Percentiles rank a stretch among this genome's conserved stretches.
These are phyloP conservation scores for Triticum urartu DNA, from an alignment of 176 grass and related monocot species.

Conservation along the genomic window DNA sequence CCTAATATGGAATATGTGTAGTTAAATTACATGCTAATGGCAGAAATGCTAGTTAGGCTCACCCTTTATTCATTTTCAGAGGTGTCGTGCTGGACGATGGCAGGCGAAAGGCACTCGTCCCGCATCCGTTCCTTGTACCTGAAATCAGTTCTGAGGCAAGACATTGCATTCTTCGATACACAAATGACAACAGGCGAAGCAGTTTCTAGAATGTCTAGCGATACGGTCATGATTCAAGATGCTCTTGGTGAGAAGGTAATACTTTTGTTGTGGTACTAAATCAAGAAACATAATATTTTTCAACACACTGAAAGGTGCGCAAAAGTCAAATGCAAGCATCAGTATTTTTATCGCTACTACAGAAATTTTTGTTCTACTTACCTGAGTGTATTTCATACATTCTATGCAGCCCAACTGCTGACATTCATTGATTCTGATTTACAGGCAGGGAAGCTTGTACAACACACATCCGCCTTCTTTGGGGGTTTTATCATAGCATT, in stretches of 20 bases:
- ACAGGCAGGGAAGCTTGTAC: slow-evolving; percentile 75
- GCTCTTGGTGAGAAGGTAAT: slow-evolving; percentile 60
- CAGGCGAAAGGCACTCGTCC: slow-evolving; percentile 51
- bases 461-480: slow-evolving; percentile 43
- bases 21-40: neutral
- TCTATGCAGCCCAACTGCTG: neutral
- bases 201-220: slow-evolving; percentile 49
- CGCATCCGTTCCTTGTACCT: slow-evolving; percentile 59
- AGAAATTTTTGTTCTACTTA: neutral
- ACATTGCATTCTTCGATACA: slow-evolving; percentile 63
- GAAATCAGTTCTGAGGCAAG: slow-evolving; percentile 47
- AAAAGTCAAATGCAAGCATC: no score
- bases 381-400: neutral
- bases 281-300: neutral
- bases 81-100: slow-evolving; percentile 60
- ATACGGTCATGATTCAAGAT: slow-evolving; percentile 50
- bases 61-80: slow-evolving; percentile 32
- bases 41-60: neutral
- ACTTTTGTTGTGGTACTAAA: neutral
- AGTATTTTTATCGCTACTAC: neutral
- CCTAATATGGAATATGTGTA: neutral
- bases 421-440: slow-evolving; percentile 8
- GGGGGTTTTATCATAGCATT: slow-evolving; percentile 76
- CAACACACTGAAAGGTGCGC: no score
- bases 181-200: slow-evolving; percentile 57